Evolutionary conservation across 1,139 yeast species (phyloP).

Genomic region (Kodamaea anthophila): DNA sequence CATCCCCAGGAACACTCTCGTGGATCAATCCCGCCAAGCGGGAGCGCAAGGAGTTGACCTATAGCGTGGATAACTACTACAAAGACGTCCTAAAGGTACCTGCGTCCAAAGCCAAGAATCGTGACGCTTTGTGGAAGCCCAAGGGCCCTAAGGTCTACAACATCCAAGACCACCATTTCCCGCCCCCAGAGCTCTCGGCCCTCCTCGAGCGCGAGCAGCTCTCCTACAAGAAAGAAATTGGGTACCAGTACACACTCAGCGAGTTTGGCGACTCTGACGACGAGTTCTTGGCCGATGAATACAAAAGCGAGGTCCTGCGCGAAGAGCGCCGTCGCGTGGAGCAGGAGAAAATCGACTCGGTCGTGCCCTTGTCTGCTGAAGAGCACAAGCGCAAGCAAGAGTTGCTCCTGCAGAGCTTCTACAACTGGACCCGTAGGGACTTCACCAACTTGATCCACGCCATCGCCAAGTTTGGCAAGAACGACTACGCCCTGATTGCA

Average conservation of each 20-base stretch:
- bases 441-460: constrained; percentile 80
- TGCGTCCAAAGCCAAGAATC: constrained; percentile 12
- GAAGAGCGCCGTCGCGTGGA: constrained; percentile 44
- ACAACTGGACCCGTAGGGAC: constrained; percentile 82
- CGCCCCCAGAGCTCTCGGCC: constrained; percentile 56
- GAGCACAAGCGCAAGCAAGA: constrained; percentile 61
- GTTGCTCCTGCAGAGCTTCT: constrained; percentile 61
- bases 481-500: constrained; percentile 54
- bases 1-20: constrained; percentile 35
- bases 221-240: constrained; percentile 65
- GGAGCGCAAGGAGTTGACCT: constrained; percentile 84
- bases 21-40: constrained; percentile 91
- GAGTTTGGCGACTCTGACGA: constrained; percentile 51
- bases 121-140: constrained; percentile 37
- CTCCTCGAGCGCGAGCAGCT: constrained; percentile 75
- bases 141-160: constrained; percentile 68
- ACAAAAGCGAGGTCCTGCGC: constrained; percentile 29
- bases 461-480: constrained; percentile 74
- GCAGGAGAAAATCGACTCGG: constrained; percentile 63
- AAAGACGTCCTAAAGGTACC: constrained; percentile 60
- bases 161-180: constrained; percentile 86
- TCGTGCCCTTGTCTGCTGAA: constrained; percentile 69
- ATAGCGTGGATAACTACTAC: constrained; percentile 82
- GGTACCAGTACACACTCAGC: constrained; percentile 58
- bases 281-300: constrained; percentile 50